Conservation (phyloP, 805 yeast genomes). For the Blastobotrys chiropterorum region DNA sequence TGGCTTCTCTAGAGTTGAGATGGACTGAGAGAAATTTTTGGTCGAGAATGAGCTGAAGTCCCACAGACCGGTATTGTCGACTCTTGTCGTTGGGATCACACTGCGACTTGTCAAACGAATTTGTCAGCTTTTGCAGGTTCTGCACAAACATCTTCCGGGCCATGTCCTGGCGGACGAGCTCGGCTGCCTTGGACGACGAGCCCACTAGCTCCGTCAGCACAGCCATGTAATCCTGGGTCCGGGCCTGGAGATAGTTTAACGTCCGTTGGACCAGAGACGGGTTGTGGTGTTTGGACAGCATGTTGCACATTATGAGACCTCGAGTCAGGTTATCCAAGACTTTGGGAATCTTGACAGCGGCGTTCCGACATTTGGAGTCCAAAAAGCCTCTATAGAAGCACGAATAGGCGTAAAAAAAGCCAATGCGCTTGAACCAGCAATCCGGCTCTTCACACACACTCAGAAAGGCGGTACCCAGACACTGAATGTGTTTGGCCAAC, state of each 20-base stretch:
- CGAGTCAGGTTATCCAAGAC: too few relatives aligned
- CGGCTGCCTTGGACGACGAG: not conserved
- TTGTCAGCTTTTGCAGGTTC: not conserved
- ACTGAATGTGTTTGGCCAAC: constrained; percentile 8
- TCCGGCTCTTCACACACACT: constrained; percentile 14
- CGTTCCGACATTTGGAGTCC: too few relatives aligned
- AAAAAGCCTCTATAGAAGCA: constrained; percentile 11
- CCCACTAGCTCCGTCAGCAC: not conserved
- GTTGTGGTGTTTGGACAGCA: too few relatives aligned
- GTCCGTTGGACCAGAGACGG: too few relatives aligned
- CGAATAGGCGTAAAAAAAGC: constrained; percentile 17
- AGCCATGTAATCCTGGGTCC: constrained; percentile 9
- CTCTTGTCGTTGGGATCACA: not conserved
- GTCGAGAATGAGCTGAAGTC: too few relatives aligned
- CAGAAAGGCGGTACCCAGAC: constrained; percentile 14
- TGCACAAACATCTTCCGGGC: too few relatives aligned
- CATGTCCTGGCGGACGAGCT: not conserved
- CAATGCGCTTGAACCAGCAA: constrained; percentile 13
- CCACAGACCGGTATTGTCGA: too few relatives aligned
- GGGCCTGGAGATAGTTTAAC: constrained; percentile 17
- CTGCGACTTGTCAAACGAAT: not conserved
- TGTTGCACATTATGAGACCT: too few relatives aligned
- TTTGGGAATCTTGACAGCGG: too few relatives aligned
- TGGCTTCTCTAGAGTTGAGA: constrained; percentile 12
- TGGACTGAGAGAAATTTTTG: too few relatives aligned